phyloP scores from a whole-genome alignment of 164 flowering plant genomes.

The Dillenia turbinata region DNA sequence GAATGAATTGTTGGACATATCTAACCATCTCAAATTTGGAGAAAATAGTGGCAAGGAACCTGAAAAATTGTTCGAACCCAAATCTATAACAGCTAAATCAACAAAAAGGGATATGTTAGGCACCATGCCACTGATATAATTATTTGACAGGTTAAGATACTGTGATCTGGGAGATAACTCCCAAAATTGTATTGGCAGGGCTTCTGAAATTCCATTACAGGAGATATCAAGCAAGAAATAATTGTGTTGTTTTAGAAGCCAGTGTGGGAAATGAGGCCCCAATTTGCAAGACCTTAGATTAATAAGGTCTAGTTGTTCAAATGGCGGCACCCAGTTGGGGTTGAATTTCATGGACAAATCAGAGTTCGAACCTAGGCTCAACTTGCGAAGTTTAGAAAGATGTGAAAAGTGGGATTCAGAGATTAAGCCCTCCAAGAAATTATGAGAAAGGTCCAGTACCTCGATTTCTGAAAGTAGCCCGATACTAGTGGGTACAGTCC shows the following conservation, averaged over 20 bases:
- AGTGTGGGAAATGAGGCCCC: conserved; percentile 16
- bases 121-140: conserved; percentile 16
- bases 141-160: conserved; percentile 12
- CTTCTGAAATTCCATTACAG: conserved; percentile 16
- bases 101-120: background rate
- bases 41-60: conserved; percentile 16
- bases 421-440: conserved; percentile 12
- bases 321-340: conserved; percentile 29
- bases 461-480: conserved; percentile 14
- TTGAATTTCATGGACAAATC: conserved; percentile 1
- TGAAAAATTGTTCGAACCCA: conserved; percentile 15
- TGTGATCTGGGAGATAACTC: conserved; percentile 1
- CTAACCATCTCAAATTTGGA: background rate
- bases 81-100: background rate
- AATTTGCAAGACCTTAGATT: conserved; percentile 7
- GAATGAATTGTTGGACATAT: conserved; percentile 13
- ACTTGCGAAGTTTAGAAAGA: background rate
- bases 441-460: background rate
- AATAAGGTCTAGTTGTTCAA: conserved; percentile 7
- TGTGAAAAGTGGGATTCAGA: conserved; percentile 7
- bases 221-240: conserved; percentile 1
- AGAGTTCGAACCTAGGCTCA: background rate
- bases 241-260: conserved; percentile 25
- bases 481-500: conserved; percentile 16
- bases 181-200: conserved; percentile 20